Evolutionary conservation across 495 filamentous ascomycete species (phyloP).

Genomic region (Penicillium daleae): DNA sequence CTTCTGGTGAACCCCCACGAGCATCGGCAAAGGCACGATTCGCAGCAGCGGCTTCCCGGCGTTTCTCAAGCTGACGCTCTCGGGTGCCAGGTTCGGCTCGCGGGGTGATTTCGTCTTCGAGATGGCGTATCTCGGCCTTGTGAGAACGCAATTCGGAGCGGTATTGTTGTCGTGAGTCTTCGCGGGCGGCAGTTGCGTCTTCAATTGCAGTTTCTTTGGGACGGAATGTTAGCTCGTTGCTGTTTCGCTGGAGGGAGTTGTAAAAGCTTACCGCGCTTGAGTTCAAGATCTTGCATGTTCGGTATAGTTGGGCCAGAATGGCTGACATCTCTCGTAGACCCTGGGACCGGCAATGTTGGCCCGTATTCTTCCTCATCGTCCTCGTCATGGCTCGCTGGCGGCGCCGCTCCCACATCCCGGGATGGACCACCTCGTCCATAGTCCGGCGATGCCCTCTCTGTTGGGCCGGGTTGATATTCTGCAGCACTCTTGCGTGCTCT

Average conservation of each 20-base stretch:
- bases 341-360: conserved; percentile 62
- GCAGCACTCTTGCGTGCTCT: conserved; percentile 46
- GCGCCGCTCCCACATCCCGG: conserved; percentile 9
- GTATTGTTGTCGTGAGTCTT: conserved; percentile 61
- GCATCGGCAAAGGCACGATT: conserved; percentile 52
- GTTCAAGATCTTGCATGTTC: conserved; percentile 70
- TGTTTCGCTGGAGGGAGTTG: background rate
- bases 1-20: conserved; percentile 48
- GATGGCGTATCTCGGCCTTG: conserved; percentile 34
- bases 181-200: conserved; percentile 53
- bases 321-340: conserved; percentile 21
- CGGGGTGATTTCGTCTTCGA: conserved; percentile 75
- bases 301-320: conserved; percentile 75
- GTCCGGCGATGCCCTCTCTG: conserved; percentile 32
- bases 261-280: conserved; percentile 59
- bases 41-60: conserved; percentile 55
- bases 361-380: conserved; percentile 69
- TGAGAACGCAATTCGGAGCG: conserved; percentile 57
- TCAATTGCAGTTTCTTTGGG: conserved; percentile 56
- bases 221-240: background rate
- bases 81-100: conserved; percentile 83
- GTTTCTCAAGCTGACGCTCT: conserved; percentile 87
- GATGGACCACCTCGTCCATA: conserved; percentile 26
- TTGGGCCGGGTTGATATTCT: conserved; percentile 1
- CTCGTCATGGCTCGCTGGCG: conserved; percentile 45